Evolutionary conservation across 495 filamentous ascomycete genomes (phyloP).

Genomic region (Neurospora pannonica): DNA sequence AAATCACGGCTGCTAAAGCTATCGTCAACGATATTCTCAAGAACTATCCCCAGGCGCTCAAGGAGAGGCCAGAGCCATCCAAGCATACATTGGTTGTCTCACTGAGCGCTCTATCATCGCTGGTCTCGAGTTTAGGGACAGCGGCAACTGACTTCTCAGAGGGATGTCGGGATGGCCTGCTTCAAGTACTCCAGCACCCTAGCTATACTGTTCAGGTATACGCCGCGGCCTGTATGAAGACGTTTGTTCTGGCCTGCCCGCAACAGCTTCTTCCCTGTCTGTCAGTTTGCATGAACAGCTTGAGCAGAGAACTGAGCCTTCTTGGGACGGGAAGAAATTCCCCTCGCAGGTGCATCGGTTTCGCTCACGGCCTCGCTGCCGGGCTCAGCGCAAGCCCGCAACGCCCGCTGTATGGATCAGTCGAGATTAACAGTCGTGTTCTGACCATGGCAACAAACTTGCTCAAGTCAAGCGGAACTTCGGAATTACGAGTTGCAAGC

Average conservation of each 20-base stretch:
- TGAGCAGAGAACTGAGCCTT: slow-evolving; percentile 74
- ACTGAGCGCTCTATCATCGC: slow-evolving; percentile 67
- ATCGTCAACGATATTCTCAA: slow-evolving; percentile 85
- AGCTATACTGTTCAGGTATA: slow-evolving; percentile 94
- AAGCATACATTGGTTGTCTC: slow-evolving; percentile 77
- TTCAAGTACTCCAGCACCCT: slow-evolving; percentile 88
- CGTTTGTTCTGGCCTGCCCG: slow-evolving; percentile 81
- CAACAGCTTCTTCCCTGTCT: slow-evolving; percentile 85
- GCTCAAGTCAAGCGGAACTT: slow-evolving; percentile 85
- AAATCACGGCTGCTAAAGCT: slow-evolving; percentile 67
- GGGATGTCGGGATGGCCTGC: slow-evolving; percentile 69
- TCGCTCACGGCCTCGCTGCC: slow-evolving; percentile 87
- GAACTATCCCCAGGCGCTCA: slow-evolving; percentile 87
- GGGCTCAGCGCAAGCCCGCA: slow-evolving; percentile 80
- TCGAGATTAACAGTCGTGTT: slow-evolving; percentile 88
- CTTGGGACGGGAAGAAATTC: slow-evolving; percentile 69
- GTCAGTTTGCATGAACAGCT: slow-evolving; percentile 93
- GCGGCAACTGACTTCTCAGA: slow-evolving; percentile 71
- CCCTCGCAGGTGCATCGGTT: slow-evolving; percentile 76
- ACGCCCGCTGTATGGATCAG: slow-evolving; percentile 86
- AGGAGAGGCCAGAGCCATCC: slow-evolving; percentile 80
- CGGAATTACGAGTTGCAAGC: slow-evolving; percentile 81
- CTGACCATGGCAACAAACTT: slow-evolving; percentile 84
- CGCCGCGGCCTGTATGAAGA: slow-evolving; percentile 73
- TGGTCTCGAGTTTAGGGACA: slow-evolving; percentile 74